Base-by-base conservation (phyloP, 257 asterid species). In the Paulownia fortunei region DNA sequence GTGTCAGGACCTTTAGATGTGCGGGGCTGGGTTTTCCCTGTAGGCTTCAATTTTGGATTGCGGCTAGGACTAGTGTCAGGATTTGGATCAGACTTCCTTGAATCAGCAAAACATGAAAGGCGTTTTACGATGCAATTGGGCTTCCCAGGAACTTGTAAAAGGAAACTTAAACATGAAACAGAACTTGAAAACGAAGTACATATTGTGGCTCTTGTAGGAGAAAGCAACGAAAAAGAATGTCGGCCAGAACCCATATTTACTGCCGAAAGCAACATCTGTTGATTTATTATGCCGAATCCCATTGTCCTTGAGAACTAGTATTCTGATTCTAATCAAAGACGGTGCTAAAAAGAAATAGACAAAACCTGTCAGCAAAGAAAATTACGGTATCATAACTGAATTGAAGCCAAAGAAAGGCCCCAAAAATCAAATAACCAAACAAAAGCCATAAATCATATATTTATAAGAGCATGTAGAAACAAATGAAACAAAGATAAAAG, bases 21-120 rank as follows among this genome's bases (percentile, higher is more conserved):
- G 41, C 2, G 64, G 32, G 41, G 66, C 61, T 67, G 79, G 16
- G 77, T 52, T 63, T 79, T 72, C 52, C 67, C 77, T 72, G 76
- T 87, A 44, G 86, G 78, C 74, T 81, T 85, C 36, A 63, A 26
- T 69, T 81, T 77, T 26, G 83, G 72, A 72, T 60, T 80, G 13
- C 47, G 60, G 44, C 73, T 69, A 32, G 84, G 77, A 64, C 79
- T 80, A 13, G 44, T 15, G 5, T 86, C 84, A 24, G 83, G 74
- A 36, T 78, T 76, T 24, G 79, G 59, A 55, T 78, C 82, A n/a
- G 88, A 65, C 77, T 80, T 80, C 6, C 58, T 80, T 42, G 84
- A 81, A 55, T 72, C 83, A 77, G 89, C 84, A 34, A 60, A 47
- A 83, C 89, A 91, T 23, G 73, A 62, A 37, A 82, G 75, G 73